Evolutionary conservation across 2,329 filamentous ascomycete species (phyloP).

Genomic region (Fonsecaea nubica): DNA sequence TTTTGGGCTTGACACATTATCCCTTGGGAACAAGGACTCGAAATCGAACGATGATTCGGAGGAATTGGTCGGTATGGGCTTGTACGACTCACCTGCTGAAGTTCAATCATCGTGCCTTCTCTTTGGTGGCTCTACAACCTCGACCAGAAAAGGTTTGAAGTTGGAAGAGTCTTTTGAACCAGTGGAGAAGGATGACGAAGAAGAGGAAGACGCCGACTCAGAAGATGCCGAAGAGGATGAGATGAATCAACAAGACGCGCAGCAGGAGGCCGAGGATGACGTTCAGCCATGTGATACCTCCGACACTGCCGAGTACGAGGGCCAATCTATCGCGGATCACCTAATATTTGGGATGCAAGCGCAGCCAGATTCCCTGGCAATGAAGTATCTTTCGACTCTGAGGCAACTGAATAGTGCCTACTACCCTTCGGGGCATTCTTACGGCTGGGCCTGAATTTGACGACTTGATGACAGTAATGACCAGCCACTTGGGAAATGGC

Average conservation of each 20-base stretch:
- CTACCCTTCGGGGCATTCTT: conserved; percentile 26
- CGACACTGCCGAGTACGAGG: conserved; percentile 12
- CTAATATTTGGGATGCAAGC: conserved; percentile 20
- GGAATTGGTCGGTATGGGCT: conserved; percentile 41
- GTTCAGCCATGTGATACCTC: not conserved
- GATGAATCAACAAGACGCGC: not conserved
- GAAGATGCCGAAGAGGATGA: conserved; percentile 36
- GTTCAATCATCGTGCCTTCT: conserved; percentile 38
- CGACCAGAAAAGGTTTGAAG: conserved; percentile 35
- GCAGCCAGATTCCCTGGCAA: conserved; percentile 27
- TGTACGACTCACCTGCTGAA: conserved; percentile 41
- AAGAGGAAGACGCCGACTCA: conserved; percentile 10
- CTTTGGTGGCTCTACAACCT: conserved; percentile 24
- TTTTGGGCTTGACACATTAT: conserved; percentile 24
- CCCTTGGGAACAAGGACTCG: conserved; percentile 20
- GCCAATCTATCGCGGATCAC: conserved; percentile 31
- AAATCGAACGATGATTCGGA: conserved; percentile 24
- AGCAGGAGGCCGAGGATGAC: conserved; percentile 1
- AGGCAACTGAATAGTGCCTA: conserved; percentile 35
- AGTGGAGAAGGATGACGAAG: conserved; percentile 42
- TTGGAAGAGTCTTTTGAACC: conserved; percentile 41
- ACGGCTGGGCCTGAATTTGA: conserved; percentile 33
- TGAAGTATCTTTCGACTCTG: conserved; percentile 31
- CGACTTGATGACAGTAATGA: conserved; percentile 23
- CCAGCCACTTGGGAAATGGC: not conserved